phyloP scores from a whole-genome alignment of 2,329 filamentous ascomycete species.

The Penicillium brasilianum region DNA sequence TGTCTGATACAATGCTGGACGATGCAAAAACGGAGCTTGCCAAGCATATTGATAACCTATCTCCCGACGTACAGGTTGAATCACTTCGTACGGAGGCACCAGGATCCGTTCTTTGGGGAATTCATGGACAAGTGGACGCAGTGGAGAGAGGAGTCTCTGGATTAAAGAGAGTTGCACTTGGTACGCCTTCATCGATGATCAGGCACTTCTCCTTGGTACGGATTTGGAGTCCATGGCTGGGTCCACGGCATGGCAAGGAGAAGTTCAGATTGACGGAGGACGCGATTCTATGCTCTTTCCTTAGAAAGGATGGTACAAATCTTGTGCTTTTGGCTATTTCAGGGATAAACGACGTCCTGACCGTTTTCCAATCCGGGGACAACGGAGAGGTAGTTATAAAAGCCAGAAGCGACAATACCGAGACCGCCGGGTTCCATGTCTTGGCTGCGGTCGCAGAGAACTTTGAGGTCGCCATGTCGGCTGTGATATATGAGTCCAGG shows the following conservation, averaged over 20 bases:
- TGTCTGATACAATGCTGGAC: constrained; percentile 19
- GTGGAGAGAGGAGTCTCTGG: constrained; percentile 62
- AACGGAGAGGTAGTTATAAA: constrained; percentile 71
- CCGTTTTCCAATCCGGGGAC: constrained; percentile 68
- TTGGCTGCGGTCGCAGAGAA: constrained; percentile 72
- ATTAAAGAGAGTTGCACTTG: constrained; percentile 62
- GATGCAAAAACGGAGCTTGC: constrained; percentile 27
- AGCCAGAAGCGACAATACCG: constrained; percentile 71
- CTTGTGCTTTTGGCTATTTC: constrained; percentile 80
- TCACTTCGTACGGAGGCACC: constrained; percentile 48
- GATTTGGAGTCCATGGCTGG: constrained; percentile 82
- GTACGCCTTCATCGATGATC: constrained; percentile 66
- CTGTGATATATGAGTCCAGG: constrained; percentile 87
- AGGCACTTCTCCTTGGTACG: constrained; percentile 85
- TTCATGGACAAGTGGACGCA: constrained; percentile 64
- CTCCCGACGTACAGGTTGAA: constrained; percentile 40
- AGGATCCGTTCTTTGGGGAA: constrained; percentile 46
- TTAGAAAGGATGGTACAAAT: constrained; percentile 72
- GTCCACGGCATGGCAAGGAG: constrained; percentile 78
- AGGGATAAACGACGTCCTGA: constrained; percentile 71
- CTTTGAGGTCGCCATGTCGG: constrained; percentile 77
- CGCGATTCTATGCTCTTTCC: constrained; percentile 76
- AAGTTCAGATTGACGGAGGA: constrained; percentile 75
- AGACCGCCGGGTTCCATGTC: constrained; percentile 62
- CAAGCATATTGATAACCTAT: constrained; percentile 44